Evolutionary conservation across 768 basidiomycete species (phyloP).

Genomic region (Leccinellum luteum): DNA sequence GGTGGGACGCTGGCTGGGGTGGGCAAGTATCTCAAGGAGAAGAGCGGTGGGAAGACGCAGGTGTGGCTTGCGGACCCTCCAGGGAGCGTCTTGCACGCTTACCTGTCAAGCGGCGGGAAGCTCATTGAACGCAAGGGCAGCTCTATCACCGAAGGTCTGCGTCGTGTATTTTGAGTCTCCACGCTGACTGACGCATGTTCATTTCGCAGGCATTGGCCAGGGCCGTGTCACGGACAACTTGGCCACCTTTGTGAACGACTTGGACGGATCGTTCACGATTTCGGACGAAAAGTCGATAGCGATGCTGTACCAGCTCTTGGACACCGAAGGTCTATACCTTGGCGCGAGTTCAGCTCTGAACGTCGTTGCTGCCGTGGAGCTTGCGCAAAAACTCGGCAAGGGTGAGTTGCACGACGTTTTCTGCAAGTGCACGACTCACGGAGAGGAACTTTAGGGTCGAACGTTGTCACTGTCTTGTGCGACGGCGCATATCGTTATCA

Average conservation of each 20-base stretch:
- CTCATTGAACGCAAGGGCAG: conserved; percentile 76
- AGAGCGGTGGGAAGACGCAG: conserved; percentile 73
- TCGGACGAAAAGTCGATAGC: conserved; percentile 86
- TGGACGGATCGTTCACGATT: conserved; percentile 84
- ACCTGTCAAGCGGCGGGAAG: conserved; percentile 76
- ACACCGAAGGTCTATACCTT: conserved; percentile 90
- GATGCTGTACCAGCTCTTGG: conserved; percentile 91
- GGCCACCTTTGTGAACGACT: conserved; percentile 69
- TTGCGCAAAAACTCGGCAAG: conserved; percentile 81
- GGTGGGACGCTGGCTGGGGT: conserved; percentile 94
- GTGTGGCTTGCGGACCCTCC: conserved; percentile 97
- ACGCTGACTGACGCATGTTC: background rate
- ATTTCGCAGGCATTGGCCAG: conserved; percentile 85
- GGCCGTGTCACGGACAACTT: conserved; percentile 94
- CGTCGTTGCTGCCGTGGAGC: conserved; percentile 88
- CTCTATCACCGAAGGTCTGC: conserved; percentile 85
- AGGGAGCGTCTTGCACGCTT: conserved; percentile 86
- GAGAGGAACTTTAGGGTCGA: conserved; percentile 53
- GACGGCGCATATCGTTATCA: conserved; percentile 99
- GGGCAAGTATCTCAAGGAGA: conserved; percentile 82
- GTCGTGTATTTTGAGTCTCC: background rate
- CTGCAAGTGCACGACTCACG: background rate
- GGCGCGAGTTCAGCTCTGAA: conserved; percentile 94
- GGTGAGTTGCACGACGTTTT: conserved; percentile 40
- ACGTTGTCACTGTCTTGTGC: conserved; percentile 83